A percentile compares a stretch with the other conserved stretches of the same genome.
Evolutionary conservation across 2,329 filamentous ascomycete species (phyloP).

Genomic region (Pseudogymnoascus sp.): DNA sequence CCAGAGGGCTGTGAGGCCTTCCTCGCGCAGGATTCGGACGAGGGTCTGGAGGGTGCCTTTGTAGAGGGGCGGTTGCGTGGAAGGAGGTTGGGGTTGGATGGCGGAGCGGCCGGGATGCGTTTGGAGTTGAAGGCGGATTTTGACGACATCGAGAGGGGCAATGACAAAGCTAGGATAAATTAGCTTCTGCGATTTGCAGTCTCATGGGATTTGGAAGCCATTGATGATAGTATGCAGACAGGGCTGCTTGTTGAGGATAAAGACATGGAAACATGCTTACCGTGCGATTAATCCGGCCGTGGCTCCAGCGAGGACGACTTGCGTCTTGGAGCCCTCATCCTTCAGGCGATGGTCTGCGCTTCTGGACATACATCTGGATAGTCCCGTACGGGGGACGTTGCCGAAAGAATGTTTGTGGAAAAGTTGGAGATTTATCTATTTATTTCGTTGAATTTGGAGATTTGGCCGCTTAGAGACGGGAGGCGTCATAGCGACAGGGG

Average conservation of each 20-base stretch:
- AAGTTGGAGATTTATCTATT: not conserved
- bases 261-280: slow-evolving; percentile 34
- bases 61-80: slow-evolving; percentile 48
- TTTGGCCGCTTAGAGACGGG: not conserved
- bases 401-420: not conserved
- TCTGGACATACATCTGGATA: slow-evolving; percentile 52
- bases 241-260: not conserved
- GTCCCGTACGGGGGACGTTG: slow-evolving; percentile 14
- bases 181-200: slow-evolving; percentile 10
- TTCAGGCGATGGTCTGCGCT: slow-evolving; percentile 51
- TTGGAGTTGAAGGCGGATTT: slow-evolving; percentile 94
- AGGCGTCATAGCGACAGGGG: slow-evolving; percentile 8
- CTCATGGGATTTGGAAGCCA: not conserved
- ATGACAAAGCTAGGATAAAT: slow-evolving; percentile 64
- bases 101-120: slow-evolving; percentile 55
- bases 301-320: slow-evolving; percentile 58
- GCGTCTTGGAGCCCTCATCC: slow-evolving; percentile 62
- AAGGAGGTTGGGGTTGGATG: slow-evolving; percentile 53
- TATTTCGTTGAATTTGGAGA: slow-evolving; percentile 6
- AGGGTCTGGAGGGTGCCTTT: slow-evolving; percentile 72
- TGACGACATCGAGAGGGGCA: slow-evolving; percentile 92
- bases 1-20: slow-evolving; percentile 84
- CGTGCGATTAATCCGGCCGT: slow-evolving; percentile 81
- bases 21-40: slow-evolving; percentile 65
- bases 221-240: not conserved